phyloP scores from a whole-genome alignment of 129 eudicot genomes.

The Pseudognaphalium luteoalbum region DNA sequence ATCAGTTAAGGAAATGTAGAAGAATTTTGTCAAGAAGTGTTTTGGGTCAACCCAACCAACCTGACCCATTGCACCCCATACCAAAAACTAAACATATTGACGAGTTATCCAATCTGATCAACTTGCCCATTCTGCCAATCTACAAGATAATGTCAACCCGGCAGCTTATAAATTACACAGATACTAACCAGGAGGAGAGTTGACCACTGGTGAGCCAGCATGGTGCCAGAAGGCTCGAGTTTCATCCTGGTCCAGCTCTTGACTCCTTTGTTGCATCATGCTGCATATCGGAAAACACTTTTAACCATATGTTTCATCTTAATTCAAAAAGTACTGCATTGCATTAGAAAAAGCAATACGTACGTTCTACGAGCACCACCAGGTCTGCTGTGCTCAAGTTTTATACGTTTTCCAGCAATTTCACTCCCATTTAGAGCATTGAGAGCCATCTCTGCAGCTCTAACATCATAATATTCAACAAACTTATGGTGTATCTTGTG shows the following conservation, averaged over 20 bases:
- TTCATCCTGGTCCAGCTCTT: conserved; percentile 78
- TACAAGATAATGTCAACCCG: neutral
- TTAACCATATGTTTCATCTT: conserved; percentile 28
- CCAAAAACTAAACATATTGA: neutral
- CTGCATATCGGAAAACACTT: conserved; percentile 38
- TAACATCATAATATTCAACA: conserved; percentile 83
- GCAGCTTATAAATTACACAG: neutral
- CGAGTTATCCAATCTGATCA: neutral
- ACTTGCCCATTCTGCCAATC: neutral
- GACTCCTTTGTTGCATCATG: conserved; percentile 78
- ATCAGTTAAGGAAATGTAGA: neutral
- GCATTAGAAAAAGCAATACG: neutral
- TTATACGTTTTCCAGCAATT: conserved; percentile 95
- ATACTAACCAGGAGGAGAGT: conserved; percentile 78
- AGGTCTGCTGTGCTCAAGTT: conserved; percentile 97
- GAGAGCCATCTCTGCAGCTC: conserved; percentile 93
- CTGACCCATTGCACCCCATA: neutral
- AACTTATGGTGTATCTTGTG: conserved; percentile 93
- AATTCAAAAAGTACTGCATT: neutral
- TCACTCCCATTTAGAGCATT: conserved; percentile 87
- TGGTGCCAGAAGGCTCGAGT: conserved; percentile 61
- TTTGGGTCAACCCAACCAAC: neutral
- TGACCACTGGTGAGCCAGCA: conserved; percentile 74
- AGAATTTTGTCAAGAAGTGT: neutral
- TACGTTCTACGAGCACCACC: conserved; percentile 96